Base-by-base conservation (phyloP, 2,329 filamentous ascomycete species). In the Tolypocladium nubicola region DNA sequence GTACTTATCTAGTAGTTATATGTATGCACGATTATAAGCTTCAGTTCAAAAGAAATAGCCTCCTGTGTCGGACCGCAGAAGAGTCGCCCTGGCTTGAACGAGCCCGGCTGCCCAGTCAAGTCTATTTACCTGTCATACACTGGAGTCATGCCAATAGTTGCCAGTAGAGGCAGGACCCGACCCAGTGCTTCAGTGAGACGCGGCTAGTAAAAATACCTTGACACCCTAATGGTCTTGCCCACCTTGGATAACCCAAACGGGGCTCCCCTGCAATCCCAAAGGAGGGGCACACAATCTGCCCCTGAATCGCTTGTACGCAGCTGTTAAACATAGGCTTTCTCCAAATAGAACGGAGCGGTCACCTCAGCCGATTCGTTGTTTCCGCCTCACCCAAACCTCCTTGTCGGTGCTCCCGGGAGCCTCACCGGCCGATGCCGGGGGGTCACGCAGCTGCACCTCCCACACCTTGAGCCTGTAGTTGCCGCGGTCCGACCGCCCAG, bases 381-480 rank as follows among this genome's bases (percentile, higher is more conserved):
- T 77, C 57, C 72, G 70, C 53, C 75, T 68, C 4, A 77, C 73
- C 75, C 75, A 77, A 0, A 77, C 73, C 37, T 75, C 73, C 39
- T 68, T 66, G 0, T 71, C 68, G 0, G 3, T 1, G 0, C 1
- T 13, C 2, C 58, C 55, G 5, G 38, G 50, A 5, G 14, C 43
- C 47, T 47, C 47, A 0, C 56, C 58, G 0, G 40, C 13, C 3
- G 53, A n/a, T 2, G 9, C 52, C 45, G 1, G 21, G 26, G 4
- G 21, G 2, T 69, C 63, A 14, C 82, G 74, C 11, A 84, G 55
- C 59, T 88, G 76, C 0, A 86, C 77, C 61, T 88, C 85, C 84
- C 85, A 88, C 0, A 85, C 70, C 26, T 77, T 77, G 11, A 89
- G 71, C 59, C 73, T 79, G 64, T 89, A 89, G 52, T 70, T 80